Evolutionary conservation across 2,329 filamentous ascomycete genomes (phyloP), one percentile per base, ranked within the genome.

Genomic region (Colletotrichum sp.): DNA sequence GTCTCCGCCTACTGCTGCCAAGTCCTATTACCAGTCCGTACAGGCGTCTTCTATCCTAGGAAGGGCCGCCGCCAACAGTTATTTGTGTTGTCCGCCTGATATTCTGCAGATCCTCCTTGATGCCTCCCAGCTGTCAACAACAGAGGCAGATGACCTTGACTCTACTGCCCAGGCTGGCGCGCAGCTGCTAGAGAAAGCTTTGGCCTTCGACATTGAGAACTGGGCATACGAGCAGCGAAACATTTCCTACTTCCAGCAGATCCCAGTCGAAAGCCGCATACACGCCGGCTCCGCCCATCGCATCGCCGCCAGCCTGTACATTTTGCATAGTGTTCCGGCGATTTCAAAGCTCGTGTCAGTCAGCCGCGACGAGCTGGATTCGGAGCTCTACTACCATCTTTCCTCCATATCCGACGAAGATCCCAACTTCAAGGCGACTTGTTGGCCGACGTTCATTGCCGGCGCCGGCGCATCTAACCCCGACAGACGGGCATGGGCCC

Each of bases 401-500:
- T 85, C 86, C 0, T 83, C 82, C 52, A 86, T 92, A 4, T 86
- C 86, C 1, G 84, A 87, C 11, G 83, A 87, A 3, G 88, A 91
- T 61, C 84, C 85, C 2, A 86, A 91, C 25, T 88, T 91, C 82
- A 92, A 91, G 78, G 89, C 88, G 0, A 90, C 89, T 6, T 86
- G 88, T 1, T 92, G 89, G 90, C 89, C 90, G 0, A 87, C 90
- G 0, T 92, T 92, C 70, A 85, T 92, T 8, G 88, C 88, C 8
- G 90, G 90, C 2, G 90, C 89, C 0, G 89, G 90, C 70, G 87
- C 87, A 0, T 85, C 84, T 59, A 84, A 87, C 8, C 81, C 80
- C 0, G 81, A 79, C 28, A 84, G 85, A 75, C 85, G 88, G 39
- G 83, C 83, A 5, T 91, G 88, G 89, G 87, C 89, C 61, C 85